A percentile compares a stretch with the other conserved stretches of the same genome.
These are phyloP conservation scores for Ophiocordyceps sinensis DNA, from an alignment of 2,329 filamentous ascomycete species.

Conservation along the genomic window DNA sequence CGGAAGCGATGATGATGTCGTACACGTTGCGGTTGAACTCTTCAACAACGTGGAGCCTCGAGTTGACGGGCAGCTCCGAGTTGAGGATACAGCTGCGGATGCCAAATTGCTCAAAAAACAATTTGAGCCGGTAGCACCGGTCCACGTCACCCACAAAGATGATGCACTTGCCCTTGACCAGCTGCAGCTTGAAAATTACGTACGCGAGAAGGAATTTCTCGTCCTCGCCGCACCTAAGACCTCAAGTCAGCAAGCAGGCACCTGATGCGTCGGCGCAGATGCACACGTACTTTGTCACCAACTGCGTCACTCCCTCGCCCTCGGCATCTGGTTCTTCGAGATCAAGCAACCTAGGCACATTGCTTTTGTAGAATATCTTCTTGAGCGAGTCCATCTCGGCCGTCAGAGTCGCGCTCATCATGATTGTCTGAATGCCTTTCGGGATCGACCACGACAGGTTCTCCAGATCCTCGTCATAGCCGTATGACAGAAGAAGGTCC, in stretches of 20 bases:
- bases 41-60: constrained; percentile 83
- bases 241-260: constrained; percentile 4
- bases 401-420: constrained; percentile 89
- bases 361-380: constrained; percentile 59
- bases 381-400: constrained; percentile 78
- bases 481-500: constrained; percentile 85
- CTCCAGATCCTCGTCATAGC: constrained; percentile 81
- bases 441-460: constrained; percentile 65
- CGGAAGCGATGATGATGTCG: constrained; percentile 93
- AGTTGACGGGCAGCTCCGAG: constrained; percentile 86
- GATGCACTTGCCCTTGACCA: constrained; percentile 80
- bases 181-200: constrained; percentile 85
- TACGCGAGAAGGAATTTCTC: constrained; percentile 92
- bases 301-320: constrained; percentile 67
- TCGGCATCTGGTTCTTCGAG: constrained; percentile 71
- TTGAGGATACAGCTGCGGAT: constrained; percentile 90
- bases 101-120: constrained; percentile 94
- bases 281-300: constrained; percentile 53
- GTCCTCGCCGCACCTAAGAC: constrained; percentile 66
- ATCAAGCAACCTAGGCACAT: constrained; percentile 61
- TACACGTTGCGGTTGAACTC: constrained; percentile 96
- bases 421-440: constrained; percentile 72
- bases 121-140: constrained; percentile 75
- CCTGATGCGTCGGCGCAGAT: neutral
- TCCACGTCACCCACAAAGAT: constrained; percentile 71